Evolutionary conservation across 2,329 filamentous ascomycete genomes (phyloP), one percentile per base, ranked within the genome.

Genomic region (Talaromyces rugulosus): DNA sequence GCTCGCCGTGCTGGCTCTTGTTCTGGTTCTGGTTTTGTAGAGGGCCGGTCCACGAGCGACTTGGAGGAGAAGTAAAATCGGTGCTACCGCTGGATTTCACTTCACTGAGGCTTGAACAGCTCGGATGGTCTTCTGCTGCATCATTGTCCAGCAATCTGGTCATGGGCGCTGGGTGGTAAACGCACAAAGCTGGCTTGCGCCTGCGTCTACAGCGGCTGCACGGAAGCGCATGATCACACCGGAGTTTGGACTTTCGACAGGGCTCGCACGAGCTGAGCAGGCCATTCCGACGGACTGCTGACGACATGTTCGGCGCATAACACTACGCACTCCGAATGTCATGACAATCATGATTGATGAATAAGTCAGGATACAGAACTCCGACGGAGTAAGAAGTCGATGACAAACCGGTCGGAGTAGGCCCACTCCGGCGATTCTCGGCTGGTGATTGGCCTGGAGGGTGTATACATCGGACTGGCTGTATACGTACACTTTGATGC

Each of bases 181-280:
- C 23, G 42, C 61, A 62, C 14, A 56, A 31, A 14, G 51, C 28
- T 16, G 61, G 31, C 23, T 47, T 59, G 52, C 52, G 58, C 23
- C 60, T 62, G 14, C 61, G 61, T 44, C 61, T 56, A 31, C 57
- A 62, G 36, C 61, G 34, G 30, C 33, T 74, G 11, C 74, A 65
- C 2, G 74, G 74, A 54, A 69, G 65, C 8, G 66, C 67, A 61
- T 76, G 74, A 55, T 75, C 73, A 61, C 74, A 76, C 56, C 70
- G 71, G 53, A 75, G 66, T 61, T 77, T 76, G 16, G 73, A 70
- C 62, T 72, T 72, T 36, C 74, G 71, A 62, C 74, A 76, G 16
- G 74, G 73, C 63, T 77, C 73, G 56, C 74, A 77, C 9, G 74
- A 76, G 54, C 74, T 72, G 11, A 71, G 65, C n/a, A 71, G 65